Base-by-base conservation (phyloP, 2,329 filamentous ascomycete genomes). In the Elsinoe necatrix region DNA sequence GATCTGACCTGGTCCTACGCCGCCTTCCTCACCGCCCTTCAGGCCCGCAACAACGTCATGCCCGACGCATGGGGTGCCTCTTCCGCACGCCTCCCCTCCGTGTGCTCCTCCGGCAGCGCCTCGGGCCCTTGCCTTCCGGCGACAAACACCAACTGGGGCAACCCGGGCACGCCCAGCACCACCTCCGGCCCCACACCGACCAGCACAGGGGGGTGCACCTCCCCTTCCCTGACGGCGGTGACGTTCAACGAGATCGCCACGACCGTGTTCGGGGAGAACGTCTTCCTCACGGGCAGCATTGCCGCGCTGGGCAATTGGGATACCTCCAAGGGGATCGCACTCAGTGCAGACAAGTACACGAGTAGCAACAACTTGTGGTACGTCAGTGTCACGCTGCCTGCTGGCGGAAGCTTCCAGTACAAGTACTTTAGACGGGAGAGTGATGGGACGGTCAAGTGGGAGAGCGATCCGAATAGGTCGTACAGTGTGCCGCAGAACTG, bases 1-100 rank as follows among this genome's bases (percentile, higher is more conserved):
- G 82, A 89, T 61, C 72, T 89, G 25, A 88, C 85, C 2, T 89
- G 85, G 85, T 87, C 84, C 0, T 88, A 87, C 61, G 83, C 84
- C 1, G 77, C 84, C 0, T 84, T 89, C 68, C 71, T 89, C 47
- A 85, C 84, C 0, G 79, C 80, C n/a, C 71, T 74, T 21, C 76
- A 76, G 41, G 78, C 83, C 35, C 78, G 83, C 47, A 75, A 76
- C 47, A 77, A 76, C 18, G 64, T 78, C 14, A 68, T 83, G 7
- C 82, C 83, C 1, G 71, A 75, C 1, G 77, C 80, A 4, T 86
- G 83, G 83, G 74, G 75, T 3, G 75, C 61, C 2, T 64, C 72
- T 4, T 74, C 73, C 2, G 61, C 62, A 3, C 60, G 59, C 18
- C 29, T 66, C 2, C 65, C 64, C 7, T 50, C 27, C n/a, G 57